phyloP scores from a whole-genome alignment of 1,284 basidiomycete genomes.

The Papiliotrema terrestris region DNA sequence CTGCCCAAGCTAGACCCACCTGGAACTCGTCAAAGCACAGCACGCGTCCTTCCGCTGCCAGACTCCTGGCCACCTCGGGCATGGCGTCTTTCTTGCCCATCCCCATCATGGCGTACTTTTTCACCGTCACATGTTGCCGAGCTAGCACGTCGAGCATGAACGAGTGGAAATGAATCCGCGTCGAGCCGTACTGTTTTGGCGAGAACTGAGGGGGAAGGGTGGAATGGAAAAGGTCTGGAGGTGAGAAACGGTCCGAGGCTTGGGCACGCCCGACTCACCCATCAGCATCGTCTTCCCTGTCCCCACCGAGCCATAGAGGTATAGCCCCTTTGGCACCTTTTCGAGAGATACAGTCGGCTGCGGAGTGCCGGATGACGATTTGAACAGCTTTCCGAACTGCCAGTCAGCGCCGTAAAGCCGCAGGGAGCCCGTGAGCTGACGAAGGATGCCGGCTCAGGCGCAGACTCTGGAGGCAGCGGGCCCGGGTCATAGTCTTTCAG shows the following conservation, averaged over 20 bases:
- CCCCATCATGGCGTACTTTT: slow-evolving; percentile 52
- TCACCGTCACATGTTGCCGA: slow-evolving; percentile 63
- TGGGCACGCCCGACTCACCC: slow-evolving; percentile 53
- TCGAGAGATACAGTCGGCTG: slow-evolving; percentile 47
- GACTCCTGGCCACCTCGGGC: slow-evolving; percentile 78
- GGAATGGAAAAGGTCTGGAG: slow-evolving; percentile 76
- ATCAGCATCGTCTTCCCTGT: slow-evolving; percentile 97
- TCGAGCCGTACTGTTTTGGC: slow-evolving; percentile 56
- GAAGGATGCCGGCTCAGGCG: slow-evolving; percentile 31
- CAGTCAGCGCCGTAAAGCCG: not conserved
- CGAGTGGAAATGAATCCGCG: slow-evolving; percentile 91
- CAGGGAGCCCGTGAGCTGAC: slow-evolving; percentile 4
- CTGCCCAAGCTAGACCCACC: slow-evolving; percentile 52
- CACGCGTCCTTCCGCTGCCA: slow-evolving; percentile 79
- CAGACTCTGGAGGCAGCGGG: slow-evolving; percentile 53
- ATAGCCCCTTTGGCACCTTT: slow-evolving; percentile 77
- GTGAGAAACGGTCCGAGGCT: too few species aligned
- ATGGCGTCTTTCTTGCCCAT: slow-evolving; percentile 70
- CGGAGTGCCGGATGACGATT: slow-evolving; percentile 42
- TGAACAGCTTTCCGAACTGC: slow-evolving; percentile 64
- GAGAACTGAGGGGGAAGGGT: slow-evolving; percentile 72
- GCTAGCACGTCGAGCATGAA: slow-evolving; percentile 99
- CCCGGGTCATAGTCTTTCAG: slow-evolving; percentile 71
- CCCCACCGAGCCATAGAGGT: slow-evolving; percentile 96
- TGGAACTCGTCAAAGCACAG: slow-evolving; percentile 99